Evolutionary conservation across 1,284 basidiomycete species (phyloP).

Genomic region (Trametes sp.): DNA sequence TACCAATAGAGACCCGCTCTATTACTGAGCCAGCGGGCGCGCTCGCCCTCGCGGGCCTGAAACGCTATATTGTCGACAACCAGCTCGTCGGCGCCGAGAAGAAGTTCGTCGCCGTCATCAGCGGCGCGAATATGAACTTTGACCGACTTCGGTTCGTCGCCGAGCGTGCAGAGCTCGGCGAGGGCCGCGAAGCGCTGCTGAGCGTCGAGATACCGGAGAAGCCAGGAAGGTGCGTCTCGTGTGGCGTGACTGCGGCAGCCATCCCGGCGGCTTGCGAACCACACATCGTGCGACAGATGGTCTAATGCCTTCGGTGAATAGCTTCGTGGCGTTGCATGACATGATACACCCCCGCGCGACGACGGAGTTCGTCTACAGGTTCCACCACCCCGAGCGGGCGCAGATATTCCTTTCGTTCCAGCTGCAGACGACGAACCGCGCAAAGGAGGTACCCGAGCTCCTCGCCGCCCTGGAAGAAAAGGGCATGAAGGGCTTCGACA

Average conservation of each 20-base stretch:
- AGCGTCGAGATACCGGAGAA: conserved; percentile 93
- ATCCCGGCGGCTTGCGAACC: neutral
- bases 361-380: conserved; percentile 98
- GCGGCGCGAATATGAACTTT: conserved; percentile 99
- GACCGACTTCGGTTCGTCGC: conserved; percentile 95
- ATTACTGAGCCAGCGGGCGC: conserved; percentile 98
- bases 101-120: conserved; percentile 91
- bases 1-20: conserved; percentile 82
- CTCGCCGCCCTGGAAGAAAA: conserved; percentile 65
- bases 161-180: conserved; percentile 96
- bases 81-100: conserved; percentile 84
- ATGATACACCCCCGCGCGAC: conserved; percentile 91
- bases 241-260: neutral
- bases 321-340: conserved; percentile 89
- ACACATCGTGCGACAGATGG: neutral
- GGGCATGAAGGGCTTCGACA: conserved; percentile 88
- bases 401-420: conserved; percentile 94
- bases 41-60: conserved; percentile 90
- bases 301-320: conserved; percentile 43
- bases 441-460: conserved; percentile 74
- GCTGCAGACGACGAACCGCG: conserved; percentile 70
- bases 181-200: conserved; percentile 92
- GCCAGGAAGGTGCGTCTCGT: conserved; percentile 79
- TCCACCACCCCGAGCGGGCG: conserved; percentile 72
- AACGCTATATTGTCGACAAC: conserved; percentile 87